phyloP scores from a whole-genome alignment of 108 stramenopile species.

The Schizochytrium sp. region DNA sequence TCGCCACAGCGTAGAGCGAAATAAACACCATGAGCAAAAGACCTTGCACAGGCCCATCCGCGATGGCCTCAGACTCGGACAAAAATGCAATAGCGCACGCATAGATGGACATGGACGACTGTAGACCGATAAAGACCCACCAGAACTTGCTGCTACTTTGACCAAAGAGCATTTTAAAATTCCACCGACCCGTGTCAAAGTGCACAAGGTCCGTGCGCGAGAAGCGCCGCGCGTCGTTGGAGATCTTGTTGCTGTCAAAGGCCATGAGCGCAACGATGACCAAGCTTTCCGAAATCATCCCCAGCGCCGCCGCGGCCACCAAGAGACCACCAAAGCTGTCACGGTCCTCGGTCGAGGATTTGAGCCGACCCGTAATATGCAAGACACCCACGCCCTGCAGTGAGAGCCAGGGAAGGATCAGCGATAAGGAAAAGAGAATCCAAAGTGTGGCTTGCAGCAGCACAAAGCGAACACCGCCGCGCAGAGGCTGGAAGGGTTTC shows the following conservation, averaged over 20 bases:
- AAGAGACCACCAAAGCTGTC: background rate
- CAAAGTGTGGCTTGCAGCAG: background rate
- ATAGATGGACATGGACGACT: conserved; percentile 1
- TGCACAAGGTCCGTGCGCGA: background rate
- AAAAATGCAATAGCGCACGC: background rate
- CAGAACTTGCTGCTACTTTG: background rate
- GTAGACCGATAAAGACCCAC: background rate
- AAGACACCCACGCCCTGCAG: background rate
- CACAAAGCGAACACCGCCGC: background rate
- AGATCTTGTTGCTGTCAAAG: background rate
- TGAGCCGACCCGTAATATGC: background rate
- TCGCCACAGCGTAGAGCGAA: background rate
- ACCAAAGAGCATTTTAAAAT: background rate
- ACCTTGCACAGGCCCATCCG: background rate
- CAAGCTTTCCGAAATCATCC: background rate
- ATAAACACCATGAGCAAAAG: background rate
- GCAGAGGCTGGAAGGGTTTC: background rate
- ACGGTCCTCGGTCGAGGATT: background rate
- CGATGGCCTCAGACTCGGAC: background rate
- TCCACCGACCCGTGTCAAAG: background rate
- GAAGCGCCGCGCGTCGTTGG: background rate
- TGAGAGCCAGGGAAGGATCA: background rate
- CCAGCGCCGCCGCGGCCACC: background rate
- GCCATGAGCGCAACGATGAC: conserved; percentile 14
- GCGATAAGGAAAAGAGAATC: background rate